phyloP scores from a whole-genome alignment of 768 basidiomycete genomes.

The Pholiota conissans region DNA sequence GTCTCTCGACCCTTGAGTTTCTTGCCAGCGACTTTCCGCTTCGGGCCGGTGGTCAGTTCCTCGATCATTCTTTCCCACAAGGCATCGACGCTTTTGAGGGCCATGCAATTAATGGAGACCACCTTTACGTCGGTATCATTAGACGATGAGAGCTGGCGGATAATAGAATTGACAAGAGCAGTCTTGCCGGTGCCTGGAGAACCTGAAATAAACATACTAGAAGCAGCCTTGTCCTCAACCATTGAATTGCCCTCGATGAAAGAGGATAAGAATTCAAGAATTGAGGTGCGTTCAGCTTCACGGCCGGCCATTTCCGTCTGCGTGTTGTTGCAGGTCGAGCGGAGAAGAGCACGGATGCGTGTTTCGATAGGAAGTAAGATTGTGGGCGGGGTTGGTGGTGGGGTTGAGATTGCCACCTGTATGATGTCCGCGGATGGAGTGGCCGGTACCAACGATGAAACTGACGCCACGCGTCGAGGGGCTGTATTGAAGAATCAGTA shows the following conservation, averaged over 20 bases:
- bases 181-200: conserved; percentile 94
- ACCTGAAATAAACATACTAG: conserved; percentile 86
- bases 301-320: conserved; percentile 65
- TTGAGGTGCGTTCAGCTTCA: conserved; percentile 55
- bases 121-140: conserved; percentile 40
- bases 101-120: conserved; percentile 79
- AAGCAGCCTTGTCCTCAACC: conserved; percentile 25
- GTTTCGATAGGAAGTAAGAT: conserved; percentile 49
- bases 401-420: conserved; percentile 51
- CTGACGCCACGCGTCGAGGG: conserved; percentile 48
- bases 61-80: conserved; percentile 72
- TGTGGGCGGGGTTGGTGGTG: conserved; percentile 59
- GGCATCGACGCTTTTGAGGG: conserved; percentile 61
- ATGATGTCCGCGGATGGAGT: conserved; percentile 48
- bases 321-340: conserved; percentile 63
- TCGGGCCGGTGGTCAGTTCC: conserved; percentile 41
- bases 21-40: conserved; percentile 36
- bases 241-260: conserved; percentile 41
- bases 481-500: conserved; percentile 29
- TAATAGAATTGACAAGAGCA: conserved; percentile 71
- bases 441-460: conserved; percentile 40
- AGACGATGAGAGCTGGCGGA: conserved; percentile 42
- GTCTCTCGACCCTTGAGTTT: conserved; percentile 50
- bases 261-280: conserved; percentile 58
- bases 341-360: conserved; percentile 69